These are phyloP conservation scores for Trichoderma polysporum DNA, from an alignment of 2,329 filamentous ascomycete genomes.

Conservation along the genomic window DNA sequence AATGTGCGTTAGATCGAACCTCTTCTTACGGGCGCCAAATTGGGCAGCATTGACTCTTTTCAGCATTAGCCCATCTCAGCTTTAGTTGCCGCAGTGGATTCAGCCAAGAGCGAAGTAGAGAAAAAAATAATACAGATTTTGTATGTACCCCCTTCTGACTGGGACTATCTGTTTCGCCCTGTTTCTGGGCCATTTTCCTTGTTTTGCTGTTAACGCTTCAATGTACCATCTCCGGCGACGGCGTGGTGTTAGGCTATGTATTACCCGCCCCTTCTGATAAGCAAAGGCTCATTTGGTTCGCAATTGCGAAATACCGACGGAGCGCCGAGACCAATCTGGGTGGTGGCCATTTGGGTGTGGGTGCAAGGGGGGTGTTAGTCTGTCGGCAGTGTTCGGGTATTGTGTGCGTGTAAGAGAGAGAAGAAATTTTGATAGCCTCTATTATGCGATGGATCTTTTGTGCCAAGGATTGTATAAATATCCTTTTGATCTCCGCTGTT, in stretches of 20 bases:
- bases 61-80: background rate
- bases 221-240: background rate
- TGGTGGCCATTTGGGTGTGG: background rate
- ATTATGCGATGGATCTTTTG: background rate
- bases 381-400: constrained; percentile 15
- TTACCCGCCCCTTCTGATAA: background rate
- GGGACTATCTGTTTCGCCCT: background rate
- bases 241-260: background rate
- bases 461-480: background rate
- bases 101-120: background rate
- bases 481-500: background rate
- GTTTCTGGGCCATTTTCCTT: background rate
- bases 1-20: background rate
- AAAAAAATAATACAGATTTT: background rate
- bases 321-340: constrained; percentile 10
- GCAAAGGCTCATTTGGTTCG: background rate
- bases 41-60: background rate
- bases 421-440: background rate
- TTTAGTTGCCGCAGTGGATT: background rate
- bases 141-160: background rate
- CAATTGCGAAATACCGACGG: constrained; percentile 18
- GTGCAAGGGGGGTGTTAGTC: background rate
- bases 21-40: background rate
- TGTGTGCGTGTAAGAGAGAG: background rate
- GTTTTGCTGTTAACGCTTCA: background rate